Conservation (phyloP, 2,329 filamentous ascomycete species). For the Talaromyces sp. region DNA sequence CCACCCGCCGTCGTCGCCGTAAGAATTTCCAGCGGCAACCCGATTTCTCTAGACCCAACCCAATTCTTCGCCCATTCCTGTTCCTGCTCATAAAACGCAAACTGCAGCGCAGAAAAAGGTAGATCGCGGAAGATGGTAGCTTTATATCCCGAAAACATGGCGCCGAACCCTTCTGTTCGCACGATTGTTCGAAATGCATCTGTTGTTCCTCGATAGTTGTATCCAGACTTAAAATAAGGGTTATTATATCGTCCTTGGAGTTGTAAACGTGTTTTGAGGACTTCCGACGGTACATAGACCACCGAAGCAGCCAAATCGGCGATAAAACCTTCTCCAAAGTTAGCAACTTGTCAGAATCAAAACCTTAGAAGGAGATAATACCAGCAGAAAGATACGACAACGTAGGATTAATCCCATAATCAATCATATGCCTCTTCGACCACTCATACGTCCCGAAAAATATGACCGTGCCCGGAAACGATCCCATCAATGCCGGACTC, state of each 20-base stretch:
- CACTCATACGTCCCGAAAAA: slow-evolving; percentile 98
- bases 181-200: slow-evolving; percentile 86
- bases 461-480: slow-evolving; percentile 87
- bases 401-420: slow-evolving; percentile 76
- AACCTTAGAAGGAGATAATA: slow-evolving; percentile 41
- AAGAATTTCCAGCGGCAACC: slow-evolving; percentile 77
- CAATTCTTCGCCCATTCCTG: slow-evolving; percentile 76
- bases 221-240: slow-evolving; percentile 86
- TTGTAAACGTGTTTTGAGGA: slow-evolving; percentile 94
- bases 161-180: slow-evolving; percentile 74
- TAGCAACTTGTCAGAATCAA: slow-evolving; percentile 8
- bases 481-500: slow-evolving; percentile 83
- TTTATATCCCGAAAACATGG: slow-evolving; percentile 95
- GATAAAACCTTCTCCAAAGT: slow-evolving; percentile 66
- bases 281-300: slow-evolving; percentile 94
- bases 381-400: slow-evolving; percentile 83
- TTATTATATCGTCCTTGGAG: slow-evolving; percentile 95
- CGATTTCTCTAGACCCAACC: slow-evolving; percentile 79
- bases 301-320: slow-evolving; percentile 90
- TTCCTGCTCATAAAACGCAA: slow-evolving; percentile 97
- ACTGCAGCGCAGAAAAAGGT: slow-evolving; percentile 93
- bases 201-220: slow-evolving; percentile 85
- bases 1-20: slow-evolving; percentile 89
- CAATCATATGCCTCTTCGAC: slow-evolving; percentile 86
- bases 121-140: slow-evolving; percentile 92